Conservation (phyloP, 2,329 filamentous ascomycete species). For the Pleurostoma richardsiae region DNA sequence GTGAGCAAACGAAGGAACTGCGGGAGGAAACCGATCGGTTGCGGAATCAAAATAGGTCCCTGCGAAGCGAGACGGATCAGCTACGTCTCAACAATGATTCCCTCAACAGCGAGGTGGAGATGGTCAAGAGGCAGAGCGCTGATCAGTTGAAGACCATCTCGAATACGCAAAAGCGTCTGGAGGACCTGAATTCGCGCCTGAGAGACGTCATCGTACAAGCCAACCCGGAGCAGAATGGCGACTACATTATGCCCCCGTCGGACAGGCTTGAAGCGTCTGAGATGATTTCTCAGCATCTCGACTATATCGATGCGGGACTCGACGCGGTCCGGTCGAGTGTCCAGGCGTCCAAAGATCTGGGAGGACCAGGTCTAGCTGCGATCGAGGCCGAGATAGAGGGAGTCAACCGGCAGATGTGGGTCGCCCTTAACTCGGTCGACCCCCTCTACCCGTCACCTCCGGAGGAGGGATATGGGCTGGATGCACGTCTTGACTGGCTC, state of each 20-base stretch:
- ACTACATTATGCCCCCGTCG: conserved; percentile 38
- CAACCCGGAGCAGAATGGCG: conserved; percentile 49
- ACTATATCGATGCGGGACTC: conserved; percentile 66
- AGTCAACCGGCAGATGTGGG: conserved; percentile 61
- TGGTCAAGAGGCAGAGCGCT: conserved; percentile 25
- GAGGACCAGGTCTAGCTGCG: conserved; percentile 8
- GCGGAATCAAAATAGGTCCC: conserved; percentile 18
- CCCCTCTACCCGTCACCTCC: conserved; percentile 53
- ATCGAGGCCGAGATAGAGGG: conserved; percentile 44
- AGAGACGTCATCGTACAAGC: conserved; percentile 16
- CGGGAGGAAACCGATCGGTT: conserved; percentile 35
- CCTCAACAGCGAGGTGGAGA: conserved; percentile 27
- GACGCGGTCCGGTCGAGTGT: conserved; percentile 50
- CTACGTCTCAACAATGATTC: conserved; percentile 25
- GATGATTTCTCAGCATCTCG: conserved; percentile 53
- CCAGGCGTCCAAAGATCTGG: conserved; percentile 9
- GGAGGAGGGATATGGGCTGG: conserved; percentile 49
- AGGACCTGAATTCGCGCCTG: conserved; percentile 51
- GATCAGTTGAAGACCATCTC: conserved; percentile 46
- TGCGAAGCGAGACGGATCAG: conserved; percentile 21
- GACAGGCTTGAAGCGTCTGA: conserved; percentile 36
- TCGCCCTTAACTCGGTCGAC: conserved; percentile 45
- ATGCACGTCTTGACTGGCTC: conserved; percentile 66
- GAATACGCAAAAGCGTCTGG: conserved; percentile 60
- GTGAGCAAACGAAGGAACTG: conserved; percentile 47